phyloP scores from a whole-genome alignment of 805 yeast genomes.

The Monosporozyma aquatica region DNA sequence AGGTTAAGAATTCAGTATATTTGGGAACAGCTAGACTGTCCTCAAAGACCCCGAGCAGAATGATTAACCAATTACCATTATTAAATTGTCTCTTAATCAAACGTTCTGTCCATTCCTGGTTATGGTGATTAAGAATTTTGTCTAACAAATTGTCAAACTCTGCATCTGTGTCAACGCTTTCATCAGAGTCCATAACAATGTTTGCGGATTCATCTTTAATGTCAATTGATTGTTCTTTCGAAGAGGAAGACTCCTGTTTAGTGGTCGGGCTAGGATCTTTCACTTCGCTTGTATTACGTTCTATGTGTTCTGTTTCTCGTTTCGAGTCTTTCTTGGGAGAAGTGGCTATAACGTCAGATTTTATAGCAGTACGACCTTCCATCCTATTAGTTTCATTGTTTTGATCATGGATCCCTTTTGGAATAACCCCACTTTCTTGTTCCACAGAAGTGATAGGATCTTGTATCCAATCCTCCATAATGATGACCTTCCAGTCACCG shows the following conservation, averaged over 20 bases:
- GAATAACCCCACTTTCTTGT: not conserved
- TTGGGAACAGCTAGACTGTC: slow-evolving; percentile 25
- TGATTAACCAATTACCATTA: slow-evolving; percentile 80
- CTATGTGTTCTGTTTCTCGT: no score
- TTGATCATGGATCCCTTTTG: slow-evolving; percentile 1
- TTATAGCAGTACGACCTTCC: no score
- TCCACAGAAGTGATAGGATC: not conserved
- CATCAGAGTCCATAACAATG: slow-evolving; percentile 18
- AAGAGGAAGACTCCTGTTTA: no score
- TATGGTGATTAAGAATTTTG: slow-evolving; percentile 44
- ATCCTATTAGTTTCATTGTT: not conserved
- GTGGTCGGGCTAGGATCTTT: no score
- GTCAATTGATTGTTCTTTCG: no score
- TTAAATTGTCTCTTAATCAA: slow-evolving; percentile 63
- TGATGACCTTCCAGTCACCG: slow-evolving; percentile 27
- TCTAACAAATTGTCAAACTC: slow-evolving; percentile 23
- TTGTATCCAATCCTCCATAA: slow-evolving; percentile 26
- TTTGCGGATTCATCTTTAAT: slow-evolving; percentile 2
- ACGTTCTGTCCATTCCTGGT: slow-evolving; percentile 68
- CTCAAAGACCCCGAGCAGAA: slow-evolving; percentile 59
- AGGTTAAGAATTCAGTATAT: slow-evolving; percentile 31
- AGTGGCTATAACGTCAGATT: no score
- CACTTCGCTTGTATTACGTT: slow-evolving; percentile 3
- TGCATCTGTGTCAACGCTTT: slow-evolving; percentile 9
- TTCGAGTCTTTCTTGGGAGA: no score